These are phyloP conservation scores for Podila epigama DNA, from an alignment of 192 early-diverging fungal species.

Conservation along the genomic window DNA sequence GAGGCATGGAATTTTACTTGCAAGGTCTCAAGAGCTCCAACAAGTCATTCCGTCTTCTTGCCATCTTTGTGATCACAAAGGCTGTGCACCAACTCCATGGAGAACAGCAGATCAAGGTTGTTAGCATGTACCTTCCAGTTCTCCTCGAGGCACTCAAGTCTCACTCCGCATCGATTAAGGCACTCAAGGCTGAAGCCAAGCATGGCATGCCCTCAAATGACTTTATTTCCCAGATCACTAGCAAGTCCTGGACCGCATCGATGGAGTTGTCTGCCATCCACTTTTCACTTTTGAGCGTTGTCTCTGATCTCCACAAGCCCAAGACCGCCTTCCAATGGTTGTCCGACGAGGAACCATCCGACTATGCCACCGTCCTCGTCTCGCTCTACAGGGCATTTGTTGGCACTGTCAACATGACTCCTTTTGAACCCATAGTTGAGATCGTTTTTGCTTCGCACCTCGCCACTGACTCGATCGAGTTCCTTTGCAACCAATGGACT, in stretches of 20 bases:
- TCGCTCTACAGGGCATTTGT: constrained; percentile 51
- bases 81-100: constrained; percentile 12
- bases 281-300: constrained; percentile 45
- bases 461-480: constrained; percentile 44
- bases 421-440: constrained; percentile 50
- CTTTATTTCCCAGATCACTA: constrained; percentile 31
- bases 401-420: constrained; percentile 29
- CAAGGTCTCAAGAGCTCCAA: constrained; percentile 33
- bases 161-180: not conserved
- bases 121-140: constrained; percentile 17
- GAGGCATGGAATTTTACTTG: constrained; percentile 44
- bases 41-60: constrained; percentile 27
- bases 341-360: constrained; percentile 12
- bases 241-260: constrained; percentile 27
- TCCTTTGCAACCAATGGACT: constrained; percentile 55
- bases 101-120: constrained; percentile 23
- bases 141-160: constrained; percentile 24
- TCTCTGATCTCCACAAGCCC: constrained; percentile 40
- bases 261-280: constrained; percentile 36
- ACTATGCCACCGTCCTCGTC: constrained; percentile 19
- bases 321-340: constrained; percentile 21
- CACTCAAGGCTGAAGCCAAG: constrained; percentile 5
- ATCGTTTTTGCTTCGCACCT: constrained; percentile 50
- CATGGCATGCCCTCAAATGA: constrained; percentile 26
- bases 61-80: constrained; percentile 53